Conservation (phyloP, 345 rosid genomes). For the Populus nigra region DNA sequence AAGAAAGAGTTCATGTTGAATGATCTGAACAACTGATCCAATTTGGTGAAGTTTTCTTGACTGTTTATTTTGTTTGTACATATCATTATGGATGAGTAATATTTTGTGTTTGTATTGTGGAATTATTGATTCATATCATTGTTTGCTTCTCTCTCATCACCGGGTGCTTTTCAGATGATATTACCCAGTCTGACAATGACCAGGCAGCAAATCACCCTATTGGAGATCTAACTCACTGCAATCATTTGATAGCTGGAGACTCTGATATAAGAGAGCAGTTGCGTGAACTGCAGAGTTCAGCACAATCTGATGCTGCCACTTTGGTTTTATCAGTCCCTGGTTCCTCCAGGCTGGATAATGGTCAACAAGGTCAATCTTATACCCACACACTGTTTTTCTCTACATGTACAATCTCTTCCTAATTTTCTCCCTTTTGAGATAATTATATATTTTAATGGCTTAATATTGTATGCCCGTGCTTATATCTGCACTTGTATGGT, state of each 20-base stretch:
- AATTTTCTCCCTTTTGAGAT: not conserved
- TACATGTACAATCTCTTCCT: not conserved
- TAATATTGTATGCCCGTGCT: not conserved
- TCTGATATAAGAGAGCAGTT: constrained; percentile 29
- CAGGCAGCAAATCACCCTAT: constrained; percentile 22
- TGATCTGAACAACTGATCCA: not conserved
- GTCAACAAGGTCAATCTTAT: constrained; percentile 33
- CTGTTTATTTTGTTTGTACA: not conserved
- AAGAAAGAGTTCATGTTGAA: not conserved
- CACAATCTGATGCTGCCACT: constrained; percentile 14
- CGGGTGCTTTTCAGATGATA: constrained; percentile 58
- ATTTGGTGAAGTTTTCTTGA: not conserved
- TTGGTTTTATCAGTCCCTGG: constrained; percentile 14
- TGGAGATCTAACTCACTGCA: constrained; percentile 20
- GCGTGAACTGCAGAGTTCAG: constrained; percentile 11
- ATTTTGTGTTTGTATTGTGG: not conserved
- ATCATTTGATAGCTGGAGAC: constrained; percentile 16
- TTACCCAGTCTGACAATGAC: constrained; percentile 50
- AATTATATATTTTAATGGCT: too few species aligned
- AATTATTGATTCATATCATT: not conserved
- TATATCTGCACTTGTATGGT: not conserved
- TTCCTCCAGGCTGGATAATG: not conserved
- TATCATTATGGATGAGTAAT: not conserved
- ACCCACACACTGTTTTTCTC: not conserved
- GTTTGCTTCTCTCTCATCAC: not conserved